phyloP scores from a whole-genome alignment of 164 flowering plant species.

The Saururus chinensis region DNA sequence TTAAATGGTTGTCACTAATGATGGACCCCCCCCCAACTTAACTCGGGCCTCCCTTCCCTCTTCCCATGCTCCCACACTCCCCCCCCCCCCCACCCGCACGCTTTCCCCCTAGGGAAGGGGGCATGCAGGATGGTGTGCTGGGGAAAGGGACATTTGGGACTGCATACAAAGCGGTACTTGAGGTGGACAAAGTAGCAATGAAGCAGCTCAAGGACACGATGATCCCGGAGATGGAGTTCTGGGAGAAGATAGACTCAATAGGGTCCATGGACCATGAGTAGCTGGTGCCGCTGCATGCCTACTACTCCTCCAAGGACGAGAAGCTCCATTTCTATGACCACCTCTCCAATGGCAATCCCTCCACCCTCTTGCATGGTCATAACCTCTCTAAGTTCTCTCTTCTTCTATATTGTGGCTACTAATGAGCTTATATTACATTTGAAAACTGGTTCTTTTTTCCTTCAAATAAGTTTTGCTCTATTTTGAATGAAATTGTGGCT shows the following conservation, averaged over 20 bases:
- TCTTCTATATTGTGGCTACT: not conserved
- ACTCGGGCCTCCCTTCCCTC: too few relatives aligned
- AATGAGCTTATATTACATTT: not conserved
- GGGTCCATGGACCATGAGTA: slow-evolving; percentile 62
- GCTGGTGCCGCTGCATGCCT: slow-evolving; percentile 80
- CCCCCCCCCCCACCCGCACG: too few relatives aligned
- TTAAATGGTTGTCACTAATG: too few relatives aligned
- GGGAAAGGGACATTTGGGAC: slow-evolving; percentile 82
- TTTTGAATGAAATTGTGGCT: too few relatives aligned
- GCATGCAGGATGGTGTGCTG: too few relatives aligned
- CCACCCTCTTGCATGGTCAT: slow-evolving; percentile 94
- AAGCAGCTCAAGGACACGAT: slow-evolving; percentile 80
- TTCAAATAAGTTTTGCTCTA: too few relatives aligned
- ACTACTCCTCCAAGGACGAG: slow-evolving; percentile 61
- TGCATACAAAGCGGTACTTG: slow-evolving; percentile 68
- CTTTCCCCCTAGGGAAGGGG: too few relatives aligned
- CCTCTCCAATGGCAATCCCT: slow-evolving; percentile 92
- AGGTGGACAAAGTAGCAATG: slow-evolving; percentile 65
- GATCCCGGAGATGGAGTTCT: slow-evolving; percentile 57
- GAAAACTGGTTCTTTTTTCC: too few relatives aligned
- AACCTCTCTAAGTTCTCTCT: not conserved
- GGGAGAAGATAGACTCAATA: slow-evolving; percentile 60
- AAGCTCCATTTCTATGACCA: slow-evolving; percentile 89
- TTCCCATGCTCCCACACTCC: too few relatives aligned
- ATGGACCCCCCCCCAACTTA: too few relatives aligned